phyloP scores from a whole-genome alignment of 345 rosid species.

The Citrus trifoliata region DNA sequence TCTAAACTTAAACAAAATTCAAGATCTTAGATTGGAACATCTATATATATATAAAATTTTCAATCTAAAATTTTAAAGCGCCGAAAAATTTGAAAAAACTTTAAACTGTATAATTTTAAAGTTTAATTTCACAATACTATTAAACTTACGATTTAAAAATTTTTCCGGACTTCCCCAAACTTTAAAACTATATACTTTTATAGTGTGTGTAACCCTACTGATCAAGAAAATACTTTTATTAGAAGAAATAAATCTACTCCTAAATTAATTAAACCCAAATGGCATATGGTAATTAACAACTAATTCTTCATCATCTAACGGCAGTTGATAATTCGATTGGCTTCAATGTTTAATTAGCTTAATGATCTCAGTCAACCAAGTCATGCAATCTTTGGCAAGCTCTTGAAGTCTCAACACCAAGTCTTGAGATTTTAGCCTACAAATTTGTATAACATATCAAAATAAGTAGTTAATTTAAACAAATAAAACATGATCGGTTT shows the following conservation, averaged over 20 bases:
- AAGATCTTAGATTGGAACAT: no score
- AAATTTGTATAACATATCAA: not conserved
- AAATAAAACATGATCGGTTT: not conserved
- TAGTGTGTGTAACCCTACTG: no score
- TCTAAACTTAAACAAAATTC: no score
- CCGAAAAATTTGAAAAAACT: accelerated
- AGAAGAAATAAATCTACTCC: no score
- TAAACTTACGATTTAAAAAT: no score
- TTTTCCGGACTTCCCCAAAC: accelerated
- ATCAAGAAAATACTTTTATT: no score
- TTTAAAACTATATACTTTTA: no score
- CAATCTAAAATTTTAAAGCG: accelerated
- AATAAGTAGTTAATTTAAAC: not conserved
- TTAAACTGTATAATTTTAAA: no score
- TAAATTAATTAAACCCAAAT: no score
- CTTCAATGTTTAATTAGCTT: not conserved
- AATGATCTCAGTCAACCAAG: conserved; percentile 9
- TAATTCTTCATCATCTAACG: not conserved
- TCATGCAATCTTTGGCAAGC: conserved; percentile 35
- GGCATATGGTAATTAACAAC: not conserved
- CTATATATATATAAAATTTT: no score
- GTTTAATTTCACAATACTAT: no score
- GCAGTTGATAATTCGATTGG: not conserved
- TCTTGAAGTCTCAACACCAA: conserved; percentile 50
- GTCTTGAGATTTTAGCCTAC: conserved; percentile 41